phyloP scores from a whole-genome alignment of 306 rosid genomes.

The Leucaena leucocephala region DNA sequence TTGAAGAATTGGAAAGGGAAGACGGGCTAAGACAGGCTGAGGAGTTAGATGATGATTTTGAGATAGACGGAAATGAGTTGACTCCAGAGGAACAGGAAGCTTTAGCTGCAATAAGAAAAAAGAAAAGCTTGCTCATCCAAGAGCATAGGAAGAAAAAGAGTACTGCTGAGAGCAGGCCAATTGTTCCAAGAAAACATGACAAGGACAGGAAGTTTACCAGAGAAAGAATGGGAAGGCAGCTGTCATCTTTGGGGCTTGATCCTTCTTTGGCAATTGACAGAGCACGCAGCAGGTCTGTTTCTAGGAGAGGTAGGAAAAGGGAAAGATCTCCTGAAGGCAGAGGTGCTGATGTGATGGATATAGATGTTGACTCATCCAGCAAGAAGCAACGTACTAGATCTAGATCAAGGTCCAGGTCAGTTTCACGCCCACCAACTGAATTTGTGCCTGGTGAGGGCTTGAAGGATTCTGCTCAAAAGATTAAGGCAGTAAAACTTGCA shows the following conservation, averaged over 20 bases:
- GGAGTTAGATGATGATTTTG: conserved; percentile 62
- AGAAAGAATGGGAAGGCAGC: conserved; percentile 84
- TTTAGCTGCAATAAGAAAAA: conserved; percentile 68
- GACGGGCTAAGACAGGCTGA: conserved; percentile 65
- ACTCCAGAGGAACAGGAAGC: conserved; percentile 68
- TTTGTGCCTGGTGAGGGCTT: conserved; percentile 84
- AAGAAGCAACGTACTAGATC: conserved; percentile 68
- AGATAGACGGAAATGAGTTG: conserved; percentile 65
- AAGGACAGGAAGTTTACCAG: conserved; percentile 65
- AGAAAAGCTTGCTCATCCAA: conserved; percentile 68
- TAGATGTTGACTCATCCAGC: conserved; percentile 67
- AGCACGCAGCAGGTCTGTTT: conserved; percentile 67
- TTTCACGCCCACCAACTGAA: conserved; percentile 65
- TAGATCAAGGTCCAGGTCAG: conserved; percentile 55
- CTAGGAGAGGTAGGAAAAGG: conserved; percentile 68
- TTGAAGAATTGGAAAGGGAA: conserved; percentile 84
- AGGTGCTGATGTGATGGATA: conserved; percentile 58
- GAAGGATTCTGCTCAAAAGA: conserved; percentile 74
- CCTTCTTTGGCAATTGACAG: conserved; percentile 65
- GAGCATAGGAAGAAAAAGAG: conserved; percentile 85
- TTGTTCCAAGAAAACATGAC: conserved; percentile 77
- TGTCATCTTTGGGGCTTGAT: conserved; percentile 74
- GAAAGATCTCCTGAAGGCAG: conserved; percentile 62
- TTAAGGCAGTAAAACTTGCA: conserved; percentile 64
- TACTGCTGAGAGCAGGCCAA: conserved; percentile 83